Percentiles rank a stretch among this genome's conserved stretches.
Conservation (phyloP, 1,284 basidiomycete genomes). For the Cutaneotrichosporon curvatum region DNA sequence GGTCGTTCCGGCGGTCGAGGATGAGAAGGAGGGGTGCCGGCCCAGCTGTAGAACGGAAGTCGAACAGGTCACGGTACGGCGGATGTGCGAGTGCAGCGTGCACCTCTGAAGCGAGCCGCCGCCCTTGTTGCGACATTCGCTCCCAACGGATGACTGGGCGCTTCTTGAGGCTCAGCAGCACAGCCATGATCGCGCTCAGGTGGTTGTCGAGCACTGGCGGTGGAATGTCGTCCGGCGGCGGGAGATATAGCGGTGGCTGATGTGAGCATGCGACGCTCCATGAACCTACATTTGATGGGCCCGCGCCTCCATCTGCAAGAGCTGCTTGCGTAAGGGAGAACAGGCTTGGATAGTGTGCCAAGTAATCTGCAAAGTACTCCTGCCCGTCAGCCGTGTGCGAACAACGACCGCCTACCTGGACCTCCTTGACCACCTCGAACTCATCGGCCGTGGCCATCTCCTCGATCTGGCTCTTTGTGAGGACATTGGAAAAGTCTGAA, state of each 20-base stretch:
- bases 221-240: constrained; percentile 51
- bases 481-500: constrained; percentile 86
- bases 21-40: constrained; percentile 52
- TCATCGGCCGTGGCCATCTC: constrained; percentile 89
- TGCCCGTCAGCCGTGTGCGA: constrained; percentile 33
- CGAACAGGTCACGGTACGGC: constrained; percentile 49
- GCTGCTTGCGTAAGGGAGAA: constrained; percentile 75
- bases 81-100: constrained; percentile 50
- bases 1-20: constrained; percentile 86
- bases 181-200: constrained; percentile 74
- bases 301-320: constrained; percentile 42
- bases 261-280: neutral
- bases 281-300: constrained; percentile 39
- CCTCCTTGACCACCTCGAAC: constrained; percentile 91
- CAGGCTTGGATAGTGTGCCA: constrained; percentile 74
- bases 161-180: constrained; percentile 91
- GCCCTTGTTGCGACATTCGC: constrained; percentile 84
- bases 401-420: constrained; percentile 61
- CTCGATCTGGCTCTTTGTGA: constrained; percentile 87
- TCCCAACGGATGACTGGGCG: constrained; percentile 89
- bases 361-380: constrained; percentile 96
- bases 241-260: constrained; percentile 49
- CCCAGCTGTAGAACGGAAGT: constrained; percentile 51
- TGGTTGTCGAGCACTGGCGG: constrained; percentile 67
- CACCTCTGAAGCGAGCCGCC: constrained; percentile 78